Conservation (phyloP, 192 early-diverging fungal genomes). For the Haplosporangium gracile region DNA sequence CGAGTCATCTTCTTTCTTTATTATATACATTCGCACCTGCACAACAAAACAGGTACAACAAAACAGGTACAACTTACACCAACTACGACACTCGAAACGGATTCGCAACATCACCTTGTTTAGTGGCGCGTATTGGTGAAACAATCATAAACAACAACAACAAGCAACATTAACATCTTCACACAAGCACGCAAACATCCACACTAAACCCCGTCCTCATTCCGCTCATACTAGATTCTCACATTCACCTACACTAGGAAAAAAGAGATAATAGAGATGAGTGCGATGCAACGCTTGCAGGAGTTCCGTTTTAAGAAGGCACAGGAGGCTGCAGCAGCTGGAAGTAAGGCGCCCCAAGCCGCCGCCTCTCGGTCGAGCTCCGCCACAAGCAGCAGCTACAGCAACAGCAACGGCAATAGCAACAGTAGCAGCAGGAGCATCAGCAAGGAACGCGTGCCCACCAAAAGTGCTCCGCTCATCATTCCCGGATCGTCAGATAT, state of each 20-base stretch:
- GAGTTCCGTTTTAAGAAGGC: constrained; percentile 49
- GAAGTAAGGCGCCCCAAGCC: not conserved
- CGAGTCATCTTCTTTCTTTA: not conserved
- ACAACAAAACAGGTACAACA: not conserved
- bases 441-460: not conserved
- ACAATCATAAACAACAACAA: too few species aligned
- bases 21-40: not conserved
- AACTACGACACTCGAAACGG: too few species aligned
- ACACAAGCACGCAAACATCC: too few species aligned
- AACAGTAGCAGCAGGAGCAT: not conserved
- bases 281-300: constrained; percentile 37
- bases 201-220: not conserved
- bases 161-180: too few species aligned
- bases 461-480: not conserved
- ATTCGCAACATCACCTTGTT: constrained; percentile 6
- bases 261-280: constrained; percentile 14
- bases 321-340: constrained; percentile 11
- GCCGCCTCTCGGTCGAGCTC: not conserved
- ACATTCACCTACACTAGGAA: not conserved
- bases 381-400: not conserved
- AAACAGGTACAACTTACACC: too few species aligned
- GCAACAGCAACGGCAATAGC: not conserved
- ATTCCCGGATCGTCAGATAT: not conserved
- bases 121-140: constrained; percentile 9
- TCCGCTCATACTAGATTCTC: not conserved